phyloP scores from a whole-genome alignment of 2,329 filamentous ascomycete species.

The Aspergillus costaricaensis region DNA sequence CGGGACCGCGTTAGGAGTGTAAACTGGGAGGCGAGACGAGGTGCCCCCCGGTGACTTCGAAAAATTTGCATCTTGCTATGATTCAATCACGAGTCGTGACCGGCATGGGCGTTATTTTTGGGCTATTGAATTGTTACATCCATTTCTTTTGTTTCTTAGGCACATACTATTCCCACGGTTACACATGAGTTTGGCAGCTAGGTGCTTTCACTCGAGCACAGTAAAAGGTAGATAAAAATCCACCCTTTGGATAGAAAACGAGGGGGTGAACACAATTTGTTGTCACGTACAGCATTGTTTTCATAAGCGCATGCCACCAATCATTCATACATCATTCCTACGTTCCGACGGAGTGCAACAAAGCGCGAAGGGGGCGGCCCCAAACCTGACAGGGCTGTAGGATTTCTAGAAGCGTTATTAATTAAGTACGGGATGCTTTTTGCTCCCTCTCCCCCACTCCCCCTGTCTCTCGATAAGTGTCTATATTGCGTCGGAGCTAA shows the following conservation, averaged over 20 bases:
- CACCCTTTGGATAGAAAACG: background rate
- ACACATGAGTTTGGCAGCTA: background rate
- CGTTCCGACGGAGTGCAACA: background rate
- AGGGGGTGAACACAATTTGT: background rate
- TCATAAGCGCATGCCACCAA: background rate
- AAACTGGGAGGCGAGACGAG: background rate
- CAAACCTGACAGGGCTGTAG: slow-evolving; percentile 18
- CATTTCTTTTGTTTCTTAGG: slow-evolving; percentile 3
- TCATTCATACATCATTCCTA: background rate
- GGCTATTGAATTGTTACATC: background rate
- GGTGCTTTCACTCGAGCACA: background rate
- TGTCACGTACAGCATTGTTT: background rate
- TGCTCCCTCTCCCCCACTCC: slow-evolving; percentile 8
- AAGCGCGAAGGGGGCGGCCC: slow-evolving; percentile 15
- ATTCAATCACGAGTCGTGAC: slow-evolving; percentile 11
- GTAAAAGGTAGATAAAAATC: background rate
- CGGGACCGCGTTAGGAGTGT: background rate
- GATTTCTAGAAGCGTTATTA: no score
- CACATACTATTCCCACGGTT: slow-evolving; percentile 7
- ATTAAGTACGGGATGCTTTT: slow-evolving; percentile 44
- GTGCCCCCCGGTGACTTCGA: background rate
- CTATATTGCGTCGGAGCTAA: no score
- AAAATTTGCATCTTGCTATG: slow-evolving; percentile 1
- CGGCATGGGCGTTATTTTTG: slow-evolving; percentile 12
- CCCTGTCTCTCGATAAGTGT: no score